Base-by-base conservation (phyloP, 805 yeast genomes). In the Dipodascus albidus region DNA sequence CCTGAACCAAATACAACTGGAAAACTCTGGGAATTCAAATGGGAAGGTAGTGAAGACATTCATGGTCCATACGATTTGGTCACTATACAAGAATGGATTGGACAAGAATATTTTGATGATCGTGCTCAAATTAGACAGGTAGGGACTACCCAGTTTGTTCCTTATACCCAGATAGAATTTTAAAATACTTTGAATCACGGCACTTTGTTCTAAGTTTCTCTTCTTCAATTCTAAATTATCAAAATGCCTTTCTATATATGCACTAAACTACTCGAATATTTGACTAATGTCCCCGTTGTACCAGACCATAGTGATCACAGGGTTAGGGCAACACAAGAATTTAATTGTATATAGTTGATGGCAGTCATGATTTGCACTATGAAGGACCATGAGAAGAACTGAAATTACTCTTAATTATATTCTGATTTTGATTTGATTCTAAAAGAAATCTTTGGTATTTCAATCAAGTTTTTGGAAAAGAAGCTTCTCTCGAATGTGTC, bases 1-100 rank as follows among this genome's bases (percentile, higher is more conserved):
- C 22, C 56, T 33, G 31, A 48, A 17, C 64, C 15, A 67, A 64
- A 11, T 27, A 27, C 11, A n/a, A 11, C 33, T 27, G 33, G 11
- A 4, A 63, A 61, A 2, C 64, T 63, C 8, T 79, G 80, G 79
- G 77, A 75, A 54, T 79, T 74, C 58, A 65, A 72, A 54, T 78
- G 82, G 82, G 59, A 55, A 2, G 72, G 64, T 0, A 64, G 65
- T 67, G 69, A 66, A 1, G 73, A 69, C 27, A 59, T 81, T 0
- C 70, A 77, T 58, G 85, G 85, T 0, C 82, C 83, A 0, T 77
- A 68, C 60, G 62, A 77, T 0, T 55, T 67, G 1, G 67, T 68
- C 50, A 80, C 78, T 57, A 79, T 80, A 74, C 55, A 52, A 1
- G 70, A 72, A 55, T 81, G 83, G 85, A 72, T 63, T 4, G 55